A percentile compares a stretch with the other conserved stretches of the same genome.
Conservation (phyloP, 306 rosid species). For the Cicer bijugum region DNA sequence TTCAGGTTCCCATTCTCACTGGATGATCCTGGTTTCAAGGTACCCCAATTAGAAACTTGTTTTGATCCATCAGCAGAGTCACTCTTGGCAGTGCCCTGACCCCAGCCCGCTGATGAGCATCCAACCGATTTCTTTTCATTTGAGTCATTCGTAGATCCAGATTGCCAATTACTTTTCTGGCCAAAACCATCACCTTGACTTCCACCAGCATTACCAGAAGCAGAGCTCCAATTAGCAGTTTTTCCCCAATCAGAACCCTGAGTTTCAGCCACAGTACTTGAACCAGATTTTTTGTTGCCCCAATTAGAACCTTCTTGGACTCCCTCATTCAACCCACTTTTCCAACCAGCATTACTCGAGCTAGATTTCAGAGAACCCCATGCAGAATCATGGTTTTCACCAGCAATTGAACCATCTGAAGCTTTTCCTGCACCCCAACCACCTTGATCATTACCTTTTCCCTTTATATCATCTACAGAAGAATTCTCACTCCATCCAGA, state of each 20-base stretch:
- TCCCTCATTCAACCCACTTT: constrained; percentile 38
- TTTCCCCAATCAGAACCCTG: constrained; percentile 29
- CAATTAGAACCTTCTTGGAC: constrained; percentile 36
- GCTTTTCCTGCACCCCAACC: constrained; percentile 37
- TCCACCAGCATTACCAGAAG: not conserved
- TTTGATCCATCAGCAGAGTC: constrained; percentile 11
- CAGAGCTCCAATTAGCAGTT: constrained; percentile 32
- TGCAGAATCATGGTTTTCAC: constrained; percentile 1
- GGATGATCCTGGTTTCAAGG: constrained; percentile 7
- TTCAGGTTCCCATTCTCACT: constrained; percentile 30
- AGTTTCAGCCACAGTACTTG: constrained; percentile 8
- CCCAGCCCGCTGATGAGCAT: not conserved
- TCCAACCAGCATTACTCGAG: constrained; percentile 32
- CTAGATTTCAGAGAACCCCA: constrained; percentile 3
- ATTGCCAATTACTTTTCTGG: too few relatives aligned
- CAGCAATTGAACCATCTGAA: constrained; percentile 31
- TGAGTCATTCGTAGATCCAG: not conserved
- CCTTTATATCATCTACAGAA: constrained; percentile 10
- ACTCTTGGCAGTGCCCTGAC: constrained; percentile 31
- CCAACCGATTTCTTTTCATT: not conserved
- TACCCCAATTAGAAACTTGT: constrained; percentile 13
- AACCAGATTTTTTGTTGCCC: not conserved
- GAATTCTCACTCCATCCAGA: too few relatives aligned
- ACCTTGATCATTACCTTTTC: constrained; percentile 22
- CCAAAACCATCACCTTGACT: not conserved